Percentiles rank a stretch among this genome's conserved stretches.
Conservation (phyloP, 192 early-diverging fungal genomes). For the Podochytrium sp. region DNA sequence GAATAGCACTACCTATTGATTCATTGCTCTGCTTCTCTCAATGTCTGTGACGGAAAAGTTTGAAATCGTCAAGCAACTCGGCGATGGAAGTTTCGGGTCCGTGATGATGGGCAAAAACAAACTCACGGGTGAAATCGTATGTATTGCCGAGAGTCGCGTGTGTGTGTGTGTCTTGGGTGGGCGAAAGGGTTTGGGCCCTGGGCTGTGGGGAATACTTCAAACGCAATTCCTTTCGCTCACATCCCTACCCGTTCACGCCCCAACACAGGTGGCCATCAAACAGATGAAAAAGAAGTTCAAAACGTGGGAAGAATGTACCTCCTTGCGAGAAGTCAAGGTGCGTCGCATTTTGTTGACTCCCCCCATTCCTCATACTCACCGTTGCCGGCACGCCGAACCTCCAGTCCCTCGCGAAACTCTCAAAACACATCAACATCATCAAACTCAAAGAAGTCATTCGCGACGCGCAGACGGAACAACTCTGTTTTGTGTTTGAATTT, state of each 20-base stretch:
- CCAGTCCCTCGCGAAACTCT: slow-evolving; percentile 72
- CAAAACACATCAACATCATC: slow-evolving; percentile 85
- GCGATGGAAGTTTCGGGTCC: slow-evolving; percentile 83
- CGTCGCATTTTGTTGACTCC: slow-evolving; percentile 2
- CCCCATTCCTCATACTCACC: too few relatives aligned
- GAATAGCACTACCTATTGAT: too few relatives aligned
- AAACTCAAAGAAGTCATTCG: slow-evolving; percentile 83
- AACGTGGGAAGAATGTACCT: slow-evolving; percentile 69
- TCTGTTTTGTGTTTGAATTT: slow-evolving; percentile 94
- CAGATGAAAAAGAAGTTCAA: slow-evolving; percentile 85
- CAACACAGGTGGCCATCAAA: slow-evolving; percentile 85
- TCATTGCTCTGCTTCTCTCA: too few relatives aligned
- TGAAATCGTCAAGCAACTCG: slow-evolving; percentile 69
- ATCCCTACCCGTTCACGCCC: too few relatives aligned
- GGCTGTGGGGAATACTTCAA: too few relatives aligned
- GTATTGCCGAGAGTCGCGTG: too few relatives aligned
- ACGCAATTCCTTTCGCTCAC: too few relatives aligned
- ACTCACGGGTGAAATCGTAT: slow-evolving; percentile 68
- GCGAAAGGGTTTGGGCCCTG: too few relatives aligned
- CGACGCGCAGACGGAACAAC: slow-evolving; percentile 70
- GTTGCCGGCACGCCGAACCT: too few relatives aligned
- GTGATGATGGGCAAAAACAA: slow-evolving; percentile 72
- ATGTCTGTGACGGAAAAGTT: slow-evolving; percentile 56
- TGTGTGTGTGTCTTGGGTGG: too few relatives aligned
- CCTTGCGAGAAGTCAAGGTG: slow-evolving; percentile 82